These are phyloP conservation scores for Oropetium thomaeum DNA, from an alignment of 176 grass and related monocot genomes.

Conservation along the genomic window DNA sequence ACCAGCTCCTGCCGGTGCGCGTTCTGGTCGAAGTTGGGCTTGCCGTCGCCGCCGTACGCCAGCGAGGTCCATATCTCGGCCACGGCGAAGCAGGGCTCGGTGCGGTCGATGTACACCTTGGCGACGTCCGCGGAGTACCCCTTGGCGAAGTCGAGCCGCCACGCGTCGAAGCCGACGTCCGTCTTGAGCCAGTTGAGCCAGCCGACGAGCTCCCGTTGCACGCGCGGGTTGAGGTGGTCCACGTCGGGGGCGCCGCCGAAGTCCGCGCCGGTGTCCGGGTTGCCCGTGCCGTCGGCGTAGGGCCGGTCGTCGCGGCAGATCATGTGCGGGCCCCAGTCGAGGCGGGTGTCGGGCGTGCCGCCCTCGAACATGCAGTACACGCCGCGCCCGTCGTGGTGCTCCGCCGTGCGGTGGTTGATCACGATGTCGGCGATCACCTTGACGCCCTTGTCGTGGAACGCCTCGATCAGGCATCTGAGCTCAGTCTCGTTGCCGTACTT, in stretches of 20 bases:
- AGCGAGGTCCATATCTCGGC: conserved; percentile 78
- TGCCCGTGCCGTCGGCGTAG: conserved; percentile 66
- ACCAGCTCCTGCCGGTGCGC: conserved; percentile 70
- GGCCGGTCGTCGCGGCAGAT: conserved; percentile 64
- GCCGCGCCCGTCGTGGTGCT: conserved; percentile 48
- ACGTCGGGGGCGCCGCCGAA: conserved; percentile 62
- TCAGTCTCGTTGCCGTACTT: conserved; percentile 71
- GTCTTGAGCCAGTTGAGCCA: conserved; percentile 88
- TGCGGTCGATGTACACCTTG: conserved; percentile 68
- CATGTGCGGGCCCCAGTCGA: conserved; percentile 84
- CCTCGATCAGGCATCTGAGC: conserved; percentile 61
- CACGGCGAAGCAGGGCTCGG: conserved; percentile 47
- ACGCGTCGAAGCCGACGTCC: conserved; percentile 83
- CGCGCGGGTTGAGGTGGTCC: conserved; percentile 73
- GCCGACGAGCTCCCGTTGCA: conserved; percentile 57
- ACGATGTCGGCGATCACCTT: conserved; percentile 82
- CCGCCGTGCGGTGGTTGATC: conserved; percentile 86
- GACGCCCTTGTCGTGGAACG: conserved; percentile 54
- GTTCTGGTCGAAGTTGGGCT: conserved; percentile 45
- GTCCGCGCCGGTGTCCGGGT: conserved; percentile 61
- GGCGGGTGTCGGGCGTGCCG: conserved; percentile 50
- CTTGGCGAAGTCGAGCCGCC: conserved; percentile 74
- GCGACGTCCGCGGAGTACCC: conserved; percentile 63
- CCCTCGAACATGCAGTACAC: conserved; percentile 83
- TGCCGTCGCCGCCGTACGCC: conserved; percentile 32